Percentiles rank a stretch among this genome's conserved stretches.
Evolutionary conservation across 345 rosid species (phyloP).

Genomic region (Trapa incisa): DNA sequence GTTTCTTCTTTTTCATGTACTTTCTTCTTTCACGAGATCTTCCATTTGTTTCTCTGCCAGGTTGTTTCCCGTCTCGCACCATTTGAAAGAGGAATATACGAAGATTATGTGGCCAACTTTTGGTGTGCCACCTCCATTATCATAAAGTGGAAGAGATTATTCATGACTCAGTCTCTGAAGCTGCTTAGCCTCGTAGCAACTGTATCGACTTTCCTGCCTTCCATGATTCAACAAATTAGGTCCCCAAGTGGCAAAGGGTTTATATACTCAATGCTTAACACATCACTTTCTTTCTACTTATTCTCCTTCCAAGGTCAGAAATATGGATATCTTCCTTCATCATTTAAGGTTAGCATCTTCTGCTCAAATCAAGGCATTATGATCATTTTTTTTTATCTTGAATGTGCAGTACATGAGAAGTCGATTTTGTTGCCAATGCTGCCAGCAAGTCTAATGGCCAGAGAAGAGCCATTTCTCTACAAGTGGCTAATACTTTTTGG

Average conservation of each 20-base stretch:
- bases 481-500: constrained; percentile 47
- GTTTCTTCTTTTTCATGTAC: neutral
- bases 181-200: constrained; percentile 53
- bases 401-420: constrained; percentile 88
- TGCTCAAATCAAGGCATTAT: neutral
- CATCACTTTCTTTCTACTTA: constrained; percentile 75
- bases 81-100: constrained; percentile 91
- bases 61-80: constrained; percentile 90
- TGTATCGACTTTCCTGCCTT: constrained; percentile 55
- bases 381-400: neutral
- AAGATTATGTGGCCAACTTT: constrained; percentile 93
- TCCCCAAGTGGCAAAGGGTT: constrained; percentile 75
- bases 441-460: constrained; percentile 62
- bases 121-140: constrained; percentile 80
- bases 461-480: constrained; percentile 42
- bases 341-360: neutral
- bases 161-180: constrained; percentile 44
- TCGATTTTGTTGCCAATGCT: constrained; percentile 87
- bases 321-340: neutral
- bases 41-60: constrained; percentile 24
- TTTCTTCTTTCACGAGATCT: neutral
- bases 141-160: constrained; percentile 78
- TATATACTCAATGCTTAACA: constrained; percentile 60
- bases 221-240: constrained; percentile 77
- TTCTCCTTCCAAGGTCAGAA: constrained; percentile 79